Conservation (phyloP, 2,329 filamentous ascomycete genomes). For the Colletotrichum brevisporum region DNA sequence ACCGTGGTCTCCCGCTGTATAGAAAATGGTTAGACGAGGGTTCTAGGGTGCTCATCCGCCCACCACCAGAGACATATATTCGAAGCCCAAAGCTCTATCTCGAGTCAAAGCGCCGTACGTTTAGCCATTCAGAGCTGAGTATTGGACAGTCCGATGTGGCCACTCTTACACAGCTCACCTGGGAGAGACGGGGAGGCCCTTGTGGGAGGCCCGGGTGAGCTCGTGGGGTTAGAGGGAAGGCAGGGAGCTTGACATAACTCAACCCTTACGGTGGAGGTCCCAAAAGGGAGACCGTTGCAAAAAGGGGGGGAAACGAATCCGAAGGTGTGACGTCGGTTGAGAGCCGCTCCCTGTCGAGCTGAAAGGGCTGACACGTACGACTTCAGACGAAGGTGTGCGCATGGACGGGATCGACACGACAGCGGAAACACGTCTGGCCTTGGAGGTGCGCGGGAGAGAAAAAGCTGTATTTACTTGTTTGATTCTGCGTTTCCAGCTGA, state of each 20-base stretch:
- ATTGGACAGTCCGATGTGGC: constrained; percentile 2
- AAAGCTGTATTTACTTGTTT: no score
- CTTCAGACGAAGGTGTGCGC: background rate
- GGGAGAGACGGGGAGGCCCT: constrained; percentile 10
- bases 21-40: no score
- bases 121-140: background rate
- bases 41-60: no score
- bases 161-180: constrained; percentile 9
- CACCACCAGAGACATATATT: no score
- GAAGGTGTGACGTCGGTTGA: no score
- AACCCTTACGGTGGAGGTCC: constrained; percentile 7
- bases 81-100: constrained; percentile 2
- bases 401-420: background rate
- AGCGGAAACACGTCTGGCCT: no score
- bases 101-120: background rate
- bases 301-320: no score
- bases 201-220: background rate
- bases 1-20: no score
- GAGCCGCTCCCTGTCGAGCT: constrained; percentile 35
- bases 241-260: constrained; percentile 24
- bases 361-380: constrained; percentile 16
- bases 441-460: no score
- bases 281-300: no score
- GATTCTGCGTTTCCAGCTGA: no score
- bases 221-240: constrained; percentile 1